These are phyloP conservation scores for Rhododendron ovatum DNA, from an alignment of 148 eudicot genomes.

Conservation along the genomic window DNA sequence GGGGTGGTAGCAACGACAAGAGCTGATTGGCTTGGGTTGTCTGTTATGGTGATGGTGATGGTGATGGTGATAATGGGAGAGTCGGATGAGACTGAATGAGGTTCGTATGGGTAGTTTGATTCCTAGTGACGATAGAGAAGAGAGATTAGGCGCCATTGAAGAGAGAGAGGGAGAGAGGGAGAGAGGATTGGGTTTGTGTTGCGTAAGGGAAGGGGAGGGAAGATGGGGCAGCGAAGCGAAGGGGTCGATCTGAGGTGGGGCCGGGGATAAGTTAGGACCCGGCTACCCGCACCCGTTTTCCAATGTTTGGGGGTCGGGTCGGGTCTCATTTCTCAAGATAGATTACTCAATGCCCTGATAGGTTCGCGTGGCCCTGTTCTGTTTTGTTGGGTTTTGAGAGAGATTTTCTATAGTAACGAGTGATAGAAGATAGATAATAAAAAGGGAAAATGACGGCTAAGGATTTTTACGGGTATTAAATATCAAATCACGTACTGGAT, in stretches of 20 bases:
- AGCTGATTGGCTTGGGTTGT: conserved; percentile 3
- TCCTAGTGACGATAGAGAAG: conserved; percentile 31
- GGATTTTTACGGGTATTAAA: too few species aligned
- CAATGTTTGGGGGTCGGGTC: background rate
- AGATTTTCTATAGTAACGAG: too few species aligned
- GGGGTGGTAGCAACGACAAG: conserved; percentile 22
- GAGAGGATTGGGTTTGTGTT: background rate
- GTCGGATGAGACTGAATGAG: conserved; percentile 14
- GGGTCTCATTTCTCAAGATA: background rate
- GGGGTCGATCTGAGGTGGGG: background rate
- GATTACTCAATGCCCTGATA: too few species aligned
- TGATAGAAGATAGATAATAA: too few species aligned
- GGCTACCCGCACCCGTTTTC: background rate
- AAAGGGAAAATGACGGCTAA: too few species aligned
- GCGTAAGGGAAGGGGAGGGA: background rate
- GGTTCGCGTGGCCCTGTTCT: too few species aligned
- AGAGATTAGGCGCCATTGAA: conserved; percentile 36
- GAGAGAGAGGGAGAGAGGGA: background rate
- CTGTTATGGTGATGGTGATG: background rate
- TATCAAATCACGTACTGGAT: too few species aligned
- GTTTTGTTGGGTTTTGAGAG: too few species aligned
- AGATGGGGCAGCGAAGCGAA: background rate
- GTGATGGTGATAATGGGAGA: conserved; percentile 9
- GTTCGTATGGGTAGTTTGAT: conserved; percentile 18
- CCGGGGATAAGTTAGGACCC: background rate